phyloP scores from a whole-genome alignment of 2,329 filamentous ascomycete genomes.

The Aureobasidium sp. region DNA sequence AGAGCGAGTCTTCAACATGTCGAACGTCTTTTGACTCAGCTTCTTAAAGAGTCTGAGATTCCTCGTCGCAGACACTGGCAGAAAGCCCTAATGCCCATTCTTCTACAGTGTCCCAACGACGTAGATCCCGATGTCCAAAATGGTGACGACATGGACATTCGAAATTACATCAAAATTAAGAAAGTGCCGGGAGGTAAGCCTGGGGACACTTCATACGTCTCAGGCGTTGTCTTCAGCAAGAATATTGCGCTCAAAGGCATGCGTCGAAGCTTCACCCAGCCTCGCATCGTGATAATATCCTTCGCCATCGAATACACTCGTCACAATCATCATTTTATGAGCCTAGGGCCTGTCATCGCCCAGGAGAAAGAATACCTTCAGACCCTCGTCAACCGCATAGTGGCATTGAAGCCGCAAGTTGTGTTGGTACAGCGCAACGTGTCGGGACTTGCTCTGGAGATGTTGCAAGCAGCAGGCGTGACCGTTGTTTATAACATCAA shows the following conservation, averaged over 20 bases:
- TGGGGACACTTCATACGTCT: conserved; percentile 90
- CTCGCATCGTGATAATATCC: conserved; percentile 84
- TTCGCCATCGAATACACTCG: conserved; percentile 95
- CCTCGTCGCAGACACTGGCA: conserved; percentile 75
- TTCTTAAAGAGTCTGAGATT: conserved; percentile 70
- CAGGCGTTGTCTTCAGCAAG: conserved; percentile 94
- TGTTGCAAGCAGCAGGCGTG: conserved; percentile 80
- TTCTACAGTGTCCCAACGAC: conserved; percentile 86
- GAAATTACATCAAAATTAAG: conserved; percentile 95
- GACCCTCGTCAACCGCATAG: conserved; percentile 86
- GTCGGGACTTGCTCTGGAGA: conserved; percentile 81
- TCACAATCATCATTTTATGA: conserved; percentile 95
- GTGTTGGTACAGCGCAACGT: conserved; percentile 90
- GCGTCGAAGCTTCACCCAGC: conserved; percentile 75
- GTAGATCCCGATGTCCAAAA: conserved; percentile 86
- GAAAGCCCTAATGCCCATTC: conserved; percentile 79
- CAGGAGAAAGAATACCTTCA: conserved; percentile 91
- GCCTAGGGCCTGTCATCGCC: conserved; percentile 88
- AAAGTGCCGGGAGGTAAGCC: conserved; percentile 88
- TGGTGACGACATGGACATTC: conserved; percentile 93
- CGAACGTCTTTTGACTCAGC: conserved; percentile 72
- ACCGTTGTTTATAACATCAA: conserved; percentile 97
- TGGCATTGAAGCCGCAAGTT: conserved; percentile 74
- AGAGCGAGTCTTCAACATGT: conserved; percentile 83
- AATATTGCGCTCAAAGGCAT: conserved; percentile 95